Conservation (phyloP, 306 rosid genomes). For the Malus orientalis region DNA sequence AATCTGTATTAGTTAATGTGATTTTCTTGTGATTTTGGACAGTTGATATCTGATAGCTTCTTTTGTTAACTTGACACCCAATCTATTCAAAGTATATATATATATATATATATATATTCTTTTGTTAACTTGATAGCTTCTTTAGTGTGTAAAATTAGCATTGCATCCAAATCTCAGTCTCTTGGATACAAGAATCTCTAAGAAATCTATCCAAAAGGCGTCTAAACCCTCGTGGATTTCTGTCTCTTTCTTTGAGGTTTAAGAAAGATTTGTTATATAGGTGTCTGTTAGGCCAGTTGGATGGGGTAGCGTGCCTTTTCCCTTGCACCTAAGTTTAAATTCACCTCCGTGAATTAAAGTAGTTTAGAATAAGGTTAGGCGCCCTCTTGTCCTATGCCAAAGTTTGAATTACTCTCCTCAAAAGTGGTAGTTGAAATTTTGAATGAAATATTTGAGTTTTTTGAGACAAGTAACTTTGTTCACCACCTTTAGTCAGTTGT, state of each 20-base stretch:
- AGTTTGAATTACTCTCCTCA: not conserved
- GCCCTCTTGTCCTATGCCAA: not conserved
- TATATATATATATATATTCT: not conserved
- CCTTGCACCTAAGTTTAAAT: no score
- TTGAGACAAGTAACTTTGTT: not conserved
- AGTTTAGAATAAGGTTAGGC: not conserved
- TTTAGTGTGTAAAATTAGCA: not conserved
- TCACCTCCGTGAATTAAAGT: not conserved
- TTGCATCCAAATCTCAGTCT: not conserved
- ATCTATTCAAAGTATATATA: not conserved
- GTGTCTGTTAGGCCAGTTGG: not conserved
- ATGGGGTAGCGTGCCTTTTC: not conserved
- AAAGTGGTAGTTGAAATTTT: not conserved
- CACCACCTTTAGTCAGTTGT: not conserved
- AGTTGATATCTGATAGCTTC: not conserved
- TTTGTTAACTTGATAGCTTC: not conserved
- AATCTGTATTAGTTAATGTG: not conserved
- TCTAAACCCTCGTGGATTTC: not conserved
- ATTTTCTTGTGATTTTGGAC: not conserved
- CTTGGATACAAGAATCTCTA: not conserved
- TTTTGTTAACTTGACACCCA: not conserved
- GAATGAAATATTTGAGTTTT: not conserved
- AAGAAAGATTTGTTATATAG: no score
- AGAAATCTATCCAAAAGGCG: not conserved
- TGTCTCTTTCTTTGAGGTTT: not conserved